phyloP scores from a whole-genome alignment of 2,329 filamentous ascomycete genomes.

The Lomentospora prolificans region DNA sequence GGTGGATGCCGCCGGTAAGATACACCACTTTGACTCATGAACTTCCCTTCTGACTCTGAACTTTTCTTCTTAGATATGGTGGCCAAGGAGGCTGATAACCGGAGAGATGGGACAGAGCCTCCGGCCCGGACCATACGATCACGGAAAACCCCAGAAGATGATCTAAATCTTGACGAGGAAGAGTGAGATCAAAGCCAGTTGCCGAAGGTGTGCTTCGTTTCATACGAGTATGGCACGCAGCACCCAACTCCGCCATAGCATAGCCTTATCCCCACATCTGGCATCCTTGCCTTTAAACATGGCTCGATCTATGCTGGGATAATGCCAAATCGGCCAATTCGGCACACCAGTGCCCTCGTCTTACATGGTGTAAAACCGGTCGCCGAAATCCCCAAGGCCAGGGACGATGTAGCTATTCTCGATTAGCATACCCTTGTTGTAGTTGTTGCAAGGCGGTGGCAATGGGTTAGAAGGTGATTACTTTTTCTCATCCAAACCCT shows the following conservation, averaged over 20 bases:
- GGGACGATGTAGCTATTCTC: conserved; percentile 81
- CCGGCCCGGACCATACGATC: not conserved
- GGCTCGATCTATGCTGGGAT: no score
- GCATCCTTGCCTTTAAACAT: no score
- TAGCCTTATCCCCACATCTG: no score
- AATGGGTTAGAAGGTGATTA: conserved; percentile 32
- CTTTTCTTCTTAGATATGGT: conserved; percentile 35
- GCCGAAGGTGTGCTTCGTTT: not conserved
- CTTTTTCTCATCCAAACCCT: conserved; percentile 96
- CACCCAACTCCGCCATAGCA: no score
- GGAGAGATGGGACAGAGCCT: not conserved
- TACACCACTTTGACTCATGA: not conserved
- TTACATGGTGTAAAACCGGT: conserved; percentile 80
- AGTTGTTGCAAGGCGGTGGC: not conserved
- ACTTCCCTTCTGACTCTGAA: conserved; percentile 8
- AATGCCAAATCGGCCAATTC: no score
- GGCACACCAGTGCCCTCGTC: not conserved
- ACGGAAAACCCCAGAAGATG: not conserved
- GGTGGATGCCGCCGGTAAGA: conserved; percentile 71
- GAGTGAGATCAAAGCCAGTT: not conserved
- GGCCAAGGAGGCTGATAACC: conserved; percentile 31
- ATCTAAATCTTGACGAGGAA: not conserved
- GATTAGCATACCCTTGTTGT: conserved; percentile 23
- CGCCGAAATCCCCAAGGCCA: conserved; percentile 89
- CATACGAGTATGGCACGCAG: no score